Evolutionary conservation across 2,329 filamentous ascomycete genomes (phyloP).

Genomic region (Trichophyton verrucosum): DNA sequence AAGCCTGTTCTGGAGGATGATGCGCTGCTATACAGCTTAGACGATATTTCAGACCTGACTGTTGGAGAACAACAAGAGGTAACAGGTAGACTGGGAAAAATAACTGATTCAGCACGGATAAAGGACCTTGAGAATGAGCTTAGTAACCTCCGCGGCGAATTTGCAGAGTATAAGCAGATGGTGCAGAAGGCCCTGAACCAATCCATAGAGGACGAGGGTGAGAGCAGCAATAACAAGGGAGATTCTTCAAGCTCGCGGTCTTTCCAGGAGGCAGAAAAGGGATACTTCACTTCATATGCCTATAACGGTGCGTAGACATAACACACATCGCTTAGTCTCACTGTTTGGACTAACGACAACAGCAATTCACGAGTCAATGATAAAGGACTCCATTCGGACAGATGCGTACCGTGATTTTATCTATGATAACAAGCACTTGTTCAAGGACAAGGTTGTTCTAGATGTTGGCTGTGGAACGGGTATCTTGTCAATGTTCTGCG

Average conservation of each 20-base stretch:
- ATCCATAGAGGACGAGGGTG: conserved; percentile 48
- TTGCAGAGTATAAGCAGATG: conserved; percentile 51
- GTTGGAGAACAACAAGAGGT: conserved; percentile 15
- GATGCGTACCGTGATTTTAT: conserved; percentile 92
- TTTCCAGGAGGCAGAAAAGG: conserved; percentile 42
- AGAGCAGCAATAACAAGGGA: conserved; percentile 24
- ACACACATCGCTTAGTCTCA: neutral
- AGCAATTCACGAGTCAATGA: conserved; percentile 93
- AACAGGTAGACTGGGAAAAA: conserved; percentile 12
- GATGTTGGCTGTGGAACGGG: conserved; percentile 81
- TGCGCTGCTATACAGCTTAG: conserved; percentile 72
- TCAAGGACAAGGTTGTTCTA: conserved; percentile 73
- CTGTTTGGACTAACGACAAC: conserved; percentile 7
- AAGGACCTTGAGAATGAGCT: conserved; percentile 52
- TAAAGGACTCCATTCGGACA: conserved; percentile 79
- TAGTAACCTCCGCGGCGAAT: conserved; percentile 47
- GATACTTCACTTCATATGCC: conserved; percentile 54
- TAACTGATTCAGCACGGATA: conserved; percentile 33
- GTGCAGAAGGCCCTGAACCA: conserved; percentile 56
- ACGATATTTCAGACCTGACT: conserved; percentile 50
- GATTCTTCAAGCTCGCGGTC: conserved; percentile 16
- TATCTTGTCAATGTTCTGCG: conserved; percentile 90
- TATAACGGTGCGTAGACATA: conserved; percentile 47
- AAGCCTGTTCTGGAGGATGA: conserved; percentile 82
- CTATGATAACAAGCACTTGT: conserved; percentile 78